Conservation (phyloP, 176 grass and related monocot genomes). For the Aegilops sharonensis region DNA sequence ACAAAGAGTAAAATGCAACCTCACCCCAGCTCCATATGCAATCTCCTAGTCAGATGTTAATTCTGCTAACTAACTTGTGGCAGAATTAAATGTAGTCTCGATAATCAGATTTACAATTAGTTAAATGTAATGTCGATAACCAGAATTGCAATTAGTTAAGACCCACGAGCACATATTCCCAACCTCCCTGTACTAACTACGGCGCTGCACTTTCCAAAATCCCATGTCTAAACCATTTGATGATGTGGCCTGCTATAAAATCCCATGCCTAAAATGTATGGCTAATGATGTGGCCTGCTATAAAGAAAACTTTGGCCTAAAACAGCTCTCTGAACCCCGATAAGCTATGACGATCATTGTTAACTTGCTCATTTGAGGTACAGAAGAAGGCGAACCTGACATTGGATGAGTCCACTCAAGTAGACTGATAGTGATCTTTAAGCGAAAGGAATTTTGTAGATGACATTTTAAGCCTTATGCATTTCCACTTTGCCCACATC, state of each 20-base stretch:
- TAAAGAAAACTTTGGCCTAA: not conserved
- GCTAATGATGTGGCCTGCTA: not conserved
- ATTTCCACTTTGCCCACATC: conserved; percentile 1
- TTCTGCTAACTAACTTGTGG: no score
- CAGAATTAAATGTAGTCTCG: no score
- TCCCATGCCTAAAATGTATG: not conserved
- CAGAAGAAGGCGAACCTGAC: not conserved
- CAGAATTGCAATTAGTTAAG: no score
- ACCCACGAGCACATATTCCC: no score
- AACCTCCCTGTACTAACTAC: not conserved
- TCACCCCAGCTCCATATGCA: no score
- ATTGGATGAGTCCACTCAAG: not conserved
- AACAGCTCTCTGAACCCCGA: not conserved
- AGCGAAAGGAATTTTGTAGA: no score
- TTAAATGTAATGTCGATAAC: no score
- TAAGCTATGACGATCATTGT: not conserved
- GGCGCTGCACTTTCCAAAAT: not conserved
- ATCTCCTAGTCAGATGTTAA: no score
- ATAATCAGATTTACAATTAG: no score
- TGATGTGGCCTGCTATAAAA: not conserved
- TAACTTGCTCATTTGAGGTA: not conserved
- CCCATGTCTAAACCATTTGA: not conserved
- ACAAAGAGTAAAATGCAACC: no score
- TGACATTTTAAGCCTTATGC: no score
- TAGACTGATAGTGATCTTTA: not conserved